Conservation (phyloP, 148 eudicot species). For the Simmondsia chinensis region DNA sequence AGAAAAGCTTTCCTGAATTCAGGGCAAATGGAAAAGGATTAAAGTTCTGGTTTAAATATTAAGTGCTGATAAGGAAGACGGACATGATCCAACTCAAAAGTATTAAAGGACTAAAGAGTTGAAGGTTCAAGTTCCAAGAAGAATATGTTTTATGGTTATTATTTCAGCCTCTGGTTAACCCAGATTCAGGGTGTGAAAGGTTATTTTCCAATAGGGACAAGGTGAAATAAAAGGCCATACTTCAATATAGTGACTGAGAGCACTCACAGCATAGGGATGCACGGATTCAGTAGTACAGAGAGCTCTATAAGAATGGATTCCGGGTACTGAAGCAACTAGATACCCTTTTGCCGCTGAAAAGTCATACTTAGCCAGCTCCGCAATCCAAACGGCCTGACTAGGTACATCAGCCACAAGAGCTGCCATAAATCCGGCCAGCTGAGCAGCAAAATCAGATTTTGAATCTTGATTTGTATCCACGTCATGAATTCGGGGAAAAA, state of each 20-base stretch:
- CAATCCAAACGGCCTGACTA: constrained; percentile 72
- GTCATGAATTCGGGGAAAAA: constrained; percentile 37
- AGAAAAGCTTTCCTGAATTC: too few species aligned
- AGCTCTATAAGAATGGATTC: constrained; percentile 55
- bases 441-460: constrained; percentile 86
- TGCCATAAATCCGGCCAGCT: constrained; percentile 87
- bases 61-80: background rate
- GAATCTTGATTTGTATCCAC: constrained; percentile 19
- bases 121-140: background rate
- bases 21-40: too few species aligned
- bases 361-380: constrained; percentile 70
- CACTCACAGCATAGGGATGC: too few species aligned
- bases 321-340: constrained; percentile 87
- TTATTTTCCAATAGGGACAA: too few species aligned
- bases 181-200: background rate
- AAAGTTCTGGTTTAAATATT: too few species aligned
- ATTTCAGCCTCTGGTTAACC: too few species aligned
- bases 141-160: too few species aligned
- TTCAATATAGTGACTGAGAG: too few species aligned
- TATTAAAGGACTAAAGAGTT: background rate
- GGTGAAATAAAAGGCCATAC: too few species aligned
- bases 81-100: background rate
- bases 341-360: constrained; percentile 61
- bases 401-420: constrained; percentile 63
- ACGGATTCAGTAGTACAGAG: constrained; percentile 19